Evolutionary conservation across 768 basidiomycete genomes (phyloP).

Genomic region (Leucosporidium yakuticum): DNA sequence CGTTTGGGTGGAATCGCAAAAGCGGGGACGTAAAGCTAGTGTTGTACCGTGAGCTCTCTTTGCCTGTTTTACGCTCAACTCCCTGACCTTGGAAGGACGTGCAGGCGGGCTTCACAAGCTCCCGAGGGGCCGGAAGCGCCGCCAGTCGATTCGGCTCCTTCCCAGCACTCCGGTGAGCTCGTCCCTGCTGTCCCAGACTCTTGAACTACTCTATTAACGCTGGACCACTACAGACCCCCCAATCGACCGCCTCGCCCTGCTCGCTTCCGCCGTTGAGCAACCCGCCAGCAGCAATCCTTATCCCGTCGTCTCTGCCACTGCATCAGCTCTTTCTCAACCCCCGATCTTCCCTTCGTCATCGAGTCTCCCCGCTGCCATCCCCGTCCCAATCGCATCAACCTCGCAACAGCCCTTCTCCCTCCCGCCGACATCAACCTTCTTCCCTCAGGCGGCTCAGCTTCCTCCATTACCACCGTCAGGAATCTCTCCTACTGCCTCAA

Average conservation of each 20-base stretch:
- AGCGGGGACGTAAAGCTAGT: neutral
- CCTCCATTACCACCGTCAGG: neutral
- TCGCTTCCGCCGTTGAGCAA: neutral
- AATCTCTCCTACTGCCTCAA: neutral
- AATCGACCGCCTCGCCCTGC: neutral
- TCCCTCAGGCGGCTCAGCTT: neutral
- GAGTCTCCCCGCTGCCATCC: neutral
- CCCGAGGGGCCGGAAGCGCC: neutral
- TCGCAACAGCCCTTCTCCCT: no score
- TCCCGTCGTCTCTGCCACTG: neutral
- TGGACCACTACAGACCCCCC: neutral
- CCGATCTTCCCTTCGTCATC: no score
- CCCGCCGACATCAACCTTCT: neutral
- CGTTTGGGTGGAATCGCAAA: conserved; percentile 1
- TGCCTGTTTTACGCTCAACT: neutral
- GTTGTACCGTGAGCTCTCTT: no score
- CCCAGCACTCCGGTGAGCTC: neutral
- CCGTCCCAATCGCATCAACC: no score
- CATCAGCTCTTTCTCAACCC: neutral
- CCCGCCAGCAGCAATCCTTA: neutral
- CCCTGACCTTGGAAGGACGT: neutral
- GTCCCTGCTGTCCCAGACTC: neutral
- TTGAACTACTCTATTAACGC: no score
- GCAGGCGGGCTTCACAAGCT: neutral
- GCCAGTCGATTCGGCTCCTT: neutral